Evolutionary conservation across 2,329 filamentous ascomycete species (phyloP).

Genomic region (Colletotrichum sp.): DNA sequence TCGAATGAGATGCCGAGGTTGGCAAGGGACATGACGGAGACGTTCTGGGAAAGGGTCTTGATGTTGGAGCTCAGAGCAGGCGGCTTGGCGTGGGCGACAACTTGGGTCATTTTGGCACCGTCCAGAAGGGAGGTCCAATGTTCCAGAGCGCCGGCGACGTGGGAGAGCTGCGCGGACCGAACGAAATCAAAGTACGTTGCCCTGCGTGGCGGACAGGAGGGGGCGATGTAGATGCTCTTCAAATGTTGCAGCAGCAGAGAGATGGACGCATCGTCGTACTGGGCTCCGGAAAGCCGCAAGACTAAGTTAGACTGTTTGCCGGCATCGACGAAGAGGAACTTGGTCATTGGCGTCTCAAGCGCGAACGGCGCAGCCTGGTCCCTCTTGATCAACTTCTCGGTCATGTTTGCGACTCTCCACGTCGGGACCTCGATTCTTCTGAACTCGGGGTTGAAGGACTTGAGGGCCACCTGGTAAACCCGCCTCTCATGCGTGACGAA

Average conservation of each 20-base stretch:
- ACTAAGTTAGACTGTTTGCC: conserved; percentile 52
- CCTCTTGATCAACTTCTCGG: conserved; percentile 46
- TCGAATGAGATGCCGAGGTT: conserved; percentile 54
- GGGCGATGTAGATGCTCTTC: conserved; percentile 47
- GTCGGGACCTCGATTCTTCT: conserved; percentile 44
- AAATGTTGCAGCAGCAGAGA: conserved; percentile 54
- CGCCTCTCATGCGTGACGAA: conserved; percentile 53
- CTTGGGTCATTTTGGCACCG: conserved; percentile 50
- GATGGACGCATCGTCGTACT: conserved; percentile 53
- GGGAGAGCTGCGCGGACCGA: conserved; percentile 41
- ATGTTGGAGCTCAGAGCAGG: conserved; percentile 40
- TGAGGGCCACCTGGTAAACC: conserved; percentile 54
- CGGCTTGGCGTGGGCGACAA: conserved; percentile 47
- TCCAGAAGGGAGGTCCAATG: conserved; percentile 53
- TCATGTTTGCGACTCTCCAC: conserved; percentile 41
- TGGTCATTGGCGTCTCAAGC: conserved; percentile 50
- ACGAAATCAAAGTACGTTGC: conserved; percentile 55
- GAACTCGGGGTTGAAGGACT: conserved; percentile 48
- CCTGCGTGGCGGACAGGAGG: conserved; percentile 33
- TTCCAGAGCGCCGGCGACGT: conserved; percentile 40
- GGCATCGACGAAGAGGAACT: conserved; percentile 55
- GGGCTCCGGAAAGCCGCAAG: conserved; percentile 52
- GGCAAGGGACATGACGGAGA: conserved; percentile 44
- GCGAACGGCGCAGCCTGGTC: conserved; percentile 45
- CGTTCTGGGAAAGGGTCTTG: conserved; percentile 44